Percentiles rank a stretch among this genome's conserved stretches.
Conservation (phyloP, 192 early-diverging fungal genomes). For the Oehlia diaphana region DNA sequence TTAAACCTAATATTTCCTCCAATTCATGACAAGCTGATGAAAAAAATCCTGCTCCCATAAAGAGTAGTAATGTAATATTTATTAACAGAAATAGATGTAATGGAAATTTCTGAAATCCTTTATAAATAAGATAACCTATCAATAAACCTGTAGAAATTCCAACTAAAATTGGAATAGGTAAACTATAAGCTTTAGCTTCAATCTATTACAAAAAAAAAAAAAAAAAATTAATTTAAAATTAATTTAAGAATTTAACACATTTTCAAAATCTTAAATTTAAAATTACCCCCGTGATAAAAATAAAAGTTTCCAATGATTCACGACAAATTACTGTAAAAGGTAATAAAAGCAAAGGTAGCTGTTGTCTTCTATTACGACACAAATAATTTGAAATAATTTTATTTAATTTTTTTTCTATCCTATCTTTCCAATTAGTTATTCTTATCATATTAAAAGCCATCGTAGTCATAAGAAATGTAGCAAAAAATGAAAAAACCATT, state of each 20-base stretch:
- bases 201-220: conserved; percentile 36
- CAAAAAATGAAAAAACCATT: conserved; percentile 77
- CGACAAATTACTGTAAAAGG: conserved; percentile 82
- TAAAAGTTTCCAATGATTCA: conserved; percentile 86
- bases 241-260: no score
- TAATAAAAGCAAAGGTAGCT: conserved; percentile 75
- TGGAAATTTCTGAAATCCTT: conserved; percentile 60
- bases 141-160: conserved; percentile 65
- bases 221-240: neutral
- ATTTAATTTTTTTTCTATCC: conserved; percentile 66
- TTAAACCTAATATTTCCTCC: conserved; percentile 55
- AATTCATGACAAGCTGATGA: conserved; percentile 63
- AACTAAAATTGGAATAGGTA: conserved; percentile 75
- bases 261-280: neutral
- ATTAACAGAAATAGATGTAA: conserved; percentile 79
- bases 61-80: conserved; percentile 68
- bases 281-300: conserved; percentile 81
- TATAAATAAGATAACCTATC: conserved; percentile 74
- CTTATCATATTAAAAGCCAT: conserved; percentile 85
- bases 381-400: conserved; percentile 39
- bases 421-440: conserved; percentile 70
- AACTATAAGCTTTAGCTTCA: conserved; percentile 58
- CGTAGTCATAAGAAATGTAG: conserved; percentile 68
- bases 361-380: conserved; percentile 37
- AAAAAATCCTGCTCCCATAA: conserved; percentile 82